A percentile compares a stretch with the other conserved stretches of the same genome.
These are phyloP conservation scores for Avena atlantica DNA, from an alignment of 176 grass and related monocot genomes.

Conservation along the genomic window DNA sequence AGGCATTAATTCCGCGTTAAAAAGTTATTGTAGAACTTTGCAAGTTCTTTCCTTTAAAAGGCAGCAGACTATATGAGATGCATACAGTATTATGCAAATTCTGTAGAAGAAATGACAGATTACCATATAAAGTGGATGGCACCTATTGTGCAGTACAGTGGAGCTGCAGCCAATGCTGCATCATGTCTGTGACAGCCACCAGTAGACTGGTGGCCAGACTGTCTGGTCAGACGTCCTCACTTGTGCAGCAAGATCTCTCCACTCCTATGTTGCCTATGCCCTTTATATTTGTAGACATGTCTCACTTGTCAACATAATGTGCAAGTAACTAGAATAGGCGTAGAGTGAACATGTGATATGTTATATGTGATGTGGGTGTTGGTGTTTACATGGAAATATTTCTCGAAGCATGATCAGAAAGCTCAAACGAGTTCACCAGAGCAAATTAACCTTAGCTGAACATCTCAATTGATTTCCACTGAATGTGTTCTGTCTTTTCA, in stretches of 20 bases:
- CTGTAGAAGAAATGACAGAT: not conserved
- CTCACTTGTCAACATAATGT: not conserved
- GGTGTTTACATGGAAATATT: not conserved
- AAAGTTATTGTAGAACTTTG: not conserved
- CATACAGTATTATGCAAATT: not conserved
- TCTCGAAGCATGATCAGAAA: not conserved
- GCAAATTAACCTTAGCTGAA: not conserved
- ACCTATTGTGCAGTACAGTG: not conserved
- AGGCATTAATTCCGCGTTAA: not conserved
- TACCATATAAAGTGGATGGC: not conserved
- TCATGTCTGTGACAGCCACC: constrained; percentile 21
- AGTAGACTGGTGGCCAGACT: not conserved
- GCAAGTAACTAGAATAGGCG: not conserved
- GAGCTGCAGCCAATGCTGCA: not conserved
- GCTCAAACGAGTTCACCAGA: not conserved
- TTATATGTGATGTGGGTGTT: not conserved
- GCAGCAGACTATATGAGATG: not conserved
- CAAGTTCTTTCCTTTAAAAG: not conserved
- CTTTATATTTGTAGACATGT: not conserved
- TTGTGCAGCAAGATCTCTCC: not conserved
- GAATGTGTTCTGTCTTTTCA: constrained; percentile 41
- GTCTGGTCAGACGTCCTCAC: not conserved
- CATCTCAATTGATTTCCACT: not conserved
- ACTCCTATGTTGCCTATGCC: not conserved
- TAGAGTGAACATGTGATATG: not conserved